Evolutionary conservation across 2,329 filamentous ascomycete species (phyloP).

Genomic region (Colletotrichum sp.): DNA sequence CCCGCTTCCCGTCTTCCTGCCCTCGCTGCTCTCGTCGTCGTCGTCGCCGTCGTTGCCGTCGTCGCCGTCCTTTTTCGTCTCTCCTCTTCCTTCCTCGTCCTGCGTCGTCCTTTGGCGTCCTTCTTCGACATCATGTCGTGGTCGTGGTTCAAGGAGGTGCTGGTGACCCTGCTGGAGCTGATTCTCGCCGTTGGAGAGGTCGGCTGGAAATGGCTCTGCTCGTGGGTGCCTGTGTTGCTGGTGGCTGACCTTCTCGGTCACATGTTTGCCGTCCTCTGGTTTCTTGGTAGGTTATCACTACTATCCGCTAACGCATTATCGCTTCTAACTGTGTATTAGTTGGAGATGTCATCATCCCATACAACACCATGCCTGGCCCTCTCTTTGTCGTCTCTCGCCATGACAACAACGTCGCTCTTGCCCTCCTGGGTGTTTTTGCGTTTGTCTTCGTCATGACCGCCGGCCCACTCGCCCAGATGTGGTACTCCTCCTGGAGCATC

Average conservation of each 20-base stretch:
- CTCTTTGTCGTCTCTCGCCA: not conserved
- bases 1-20: too few relatives aligned
- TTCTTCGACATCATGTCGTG: too few relatives aligned
- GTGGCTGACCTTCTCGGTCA: not conserved
- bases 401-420: not conserved
- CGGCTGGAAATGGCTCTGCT: fast-evolving
- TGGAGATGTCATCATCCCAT: not conserved
- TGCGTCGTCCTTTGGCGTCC: not conserved
- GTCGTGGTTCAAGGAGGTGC: not conserved
- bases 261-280: fast-evolving
- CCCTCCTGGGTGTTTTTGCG: not conserved
- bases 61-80: not conserved
- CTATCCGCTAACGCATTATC: not conserved
- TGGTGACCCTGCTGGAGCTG: not conserved
- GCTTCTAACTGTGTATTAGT: not conserved
- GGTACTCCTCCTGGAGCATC: fast-evolving
- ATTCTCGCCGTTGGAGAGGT: not conserved
- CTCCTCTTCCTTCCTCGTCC: not conserved
- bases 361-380: too few relatives aligned
- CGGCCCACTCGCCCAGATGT: not conserved
- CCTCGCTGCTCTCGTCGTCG: too few relatives aligned
- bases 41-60: too few relatives aligned
- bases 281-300: not conserved
- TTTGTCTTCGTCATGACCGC: not conserved
- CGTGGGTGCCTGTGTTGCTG: fast-evolving